Evolutionary conservation across 768 basidiomycete species (phyloP).

Genomic region (Collybia nuda): DNA sequence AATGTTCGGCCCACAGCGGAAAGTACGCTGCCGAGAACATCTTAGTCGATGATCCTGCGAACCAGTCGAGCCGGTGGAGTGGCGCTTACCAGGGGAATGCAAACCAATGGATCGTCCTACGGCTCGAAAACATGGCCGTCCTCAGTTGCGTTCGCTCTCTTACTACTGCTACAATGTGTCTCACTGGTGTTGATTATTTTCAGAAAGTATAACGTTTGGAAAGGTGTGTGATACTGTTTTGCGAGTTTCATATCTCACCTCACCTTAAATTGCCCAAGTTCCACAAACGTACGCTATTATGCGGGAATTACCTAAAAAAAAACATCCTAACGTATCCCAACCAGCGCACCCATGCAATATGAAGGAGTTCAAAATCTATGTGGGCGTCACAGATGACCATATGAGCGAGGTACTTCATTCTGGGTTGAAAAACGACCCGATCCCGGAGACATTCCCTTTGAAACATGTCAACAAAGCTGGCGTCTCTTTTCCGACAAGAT

Average conservation of each 20-base stretch:
- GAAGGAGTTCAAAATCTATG: conserved; percentile 77
- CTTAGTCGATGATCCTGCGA: conserved; percentile 57
- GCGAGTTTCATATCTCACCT: not conserved
- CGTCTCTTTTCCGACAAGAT: conserved; percentile 62
- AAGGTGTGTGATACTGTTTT: conserved; percentile 48
- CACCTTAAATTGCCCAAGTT: conserved; percentile 27
- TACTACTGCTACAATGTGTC: conserved; percentile 2
- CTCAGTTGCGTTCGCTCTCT: conserved; percentile 54
- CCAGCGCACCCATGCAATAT: conserved; percentile 78
- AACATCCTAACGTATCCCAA: conserved; percentile 25
- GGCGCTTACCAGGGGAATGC: conserved; percentile 57
- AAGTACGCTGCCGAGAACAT: conserved; percentile 72
- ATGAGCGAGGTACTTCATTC: conserved; percentile 68
- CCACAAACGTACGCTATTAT: conserved; percentile 34
- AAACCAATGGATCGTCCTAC: conserved; percentile 72
- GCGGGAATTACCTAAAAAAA: not conserved
- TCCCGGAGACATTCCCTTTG: conserved; percentile 64
- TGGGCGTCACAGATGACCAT: conserved; percentile 62
- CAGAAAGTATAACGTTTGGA: conserved; percentile 78
- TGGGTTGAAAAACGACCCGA: conserved; percentile 62
- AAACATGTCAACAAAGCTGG: conserved; percentile 55
- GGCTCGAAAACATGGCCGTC: conserved; percentile 56
- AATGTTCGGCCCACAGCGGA: conserved; percentile 71
- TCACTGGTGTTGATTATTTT: not conserved
- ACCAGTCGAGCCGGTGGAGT: conserved; percentile 76